Percentiles rank a stretch among this genome's conserved stretches.
phyloP scores from a whole-genome alignment of 192 early-diverging fungal genomes.

The Backusella psychrophila region DNA sequence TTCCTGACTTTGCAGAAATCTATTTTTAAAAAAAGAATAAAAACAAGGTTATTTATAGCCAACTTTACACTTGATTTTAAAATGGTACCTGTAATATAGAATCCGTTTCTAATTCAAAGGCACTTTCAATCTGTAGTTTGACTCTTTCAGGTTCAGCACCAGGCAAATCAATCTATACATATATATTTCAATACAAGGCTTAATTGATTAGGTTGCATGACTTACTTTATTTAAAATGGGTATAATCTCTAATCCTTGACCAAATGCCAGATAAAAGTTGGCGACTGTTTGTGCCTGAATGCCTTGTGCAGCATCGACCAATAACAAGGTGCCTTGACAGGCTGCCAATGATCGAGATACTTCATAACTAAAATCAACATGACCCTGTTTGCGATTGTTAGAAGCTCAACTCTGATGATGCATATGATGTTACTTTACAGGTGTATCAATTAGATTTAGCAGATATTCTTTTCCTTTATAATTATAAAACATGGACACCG shows the following conservation, averaged over 20 bases:
- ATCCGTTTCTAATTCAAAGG: conserved; percentile 79
- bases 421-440: conserved; percentile 44
- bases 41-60: not conserved
- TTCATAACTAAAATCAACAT: conserved; percentile 96
- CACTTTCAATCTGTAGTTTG: conserved; percentile 73
- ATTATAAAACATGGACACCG: conserved; percentile 91
- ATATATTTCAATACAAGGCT: not conserved
- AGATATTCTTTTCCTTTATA: conserved; percentile 80
- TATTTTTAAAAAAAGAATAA: conserved; percentile 29
- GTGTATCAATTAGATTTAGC: conserved; percentile 95
- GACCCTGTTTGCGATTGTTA: conserved; percentile 44
- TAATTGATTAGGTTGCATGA: no score
- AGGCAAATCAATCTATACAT: conserved; percentile 77
- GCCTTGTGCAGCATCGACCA: conserved; percentile 94
- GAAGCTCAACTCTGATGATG: not conserved
- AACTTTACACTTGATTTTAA: not conserved
- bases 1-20: conserved; percentile 87
- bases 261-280: conserved; percentile 94
- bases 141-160: conserved; percentile 81
- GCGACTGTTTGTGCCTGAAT: conserved; percentile 98
- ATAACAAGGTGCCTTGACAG: conserved; percentile 88
- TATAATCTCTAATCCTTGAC: conserved; percentile 79
- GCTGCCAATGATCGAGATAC: conserved; percentile 92
- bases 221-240: conserved; percentile 96
- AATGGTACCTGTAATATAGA: conserved; percentile 47